Evolutionary conservation across 306 rosid genomes (phyloP).

Genomic region (Castanea sativa): DNA sequence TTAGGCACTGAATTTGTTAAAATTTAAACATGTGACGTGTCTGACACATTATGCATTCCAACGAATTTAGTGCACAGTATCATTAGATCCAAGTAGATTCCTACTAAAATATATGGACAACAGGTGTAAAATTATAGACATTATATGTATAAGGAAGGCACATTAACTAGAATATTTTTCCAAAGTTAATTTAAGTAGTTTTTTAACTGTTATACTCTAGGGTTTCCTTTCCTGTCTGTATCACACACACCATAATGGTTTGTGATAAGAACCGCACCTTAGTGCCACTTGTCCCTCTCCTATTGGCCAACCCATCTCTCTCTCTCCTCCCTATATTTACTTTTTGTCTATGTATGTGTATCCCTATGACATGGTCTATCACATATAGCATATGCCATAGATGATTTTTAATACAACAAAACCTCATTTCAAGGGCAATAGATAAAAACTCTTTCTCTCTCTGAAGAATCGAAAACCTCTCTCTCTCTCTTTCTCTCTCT

Average conservation of each 20-base stretch:
- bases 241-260: slow-evolving; percentile 30
- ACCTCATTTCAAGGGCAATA: slow-evolving; percentile 45
- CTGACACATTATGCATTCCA: too few relatives aligned
- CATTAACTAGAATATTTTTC: too few relatives aligned
- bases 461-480: slow-evolving; percentile 48
- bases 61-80: too few relatives aligned
- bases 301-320: slow-evolving; percentile 18
- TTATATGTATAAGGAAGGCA: too few relatives aligned
- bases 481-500: slow-evolving; percentile 46
- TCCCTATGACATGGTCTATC: slow-evolving; percentile 33
- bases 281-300: slow-evolving; percentile 18
- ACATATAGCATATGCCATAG: slow-evolving; percentile 16
- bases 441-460: slow-evolving; percentile 33
- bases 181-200: neutral
- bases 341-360: slow-evolving; percentile 29
- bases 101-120: too few relatives aligned
- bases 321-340: slow-evolving; percentile 1
- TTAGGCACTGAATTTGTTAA: too few relatives aligned
- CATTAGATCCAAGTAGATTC: too few relatives aligned
- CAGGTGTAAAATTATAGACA: too few relatives aligned
- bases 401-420: slow-evolving; percentile 31
- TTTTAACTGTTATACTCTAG: slow-evolving; percentile 36
- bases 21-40: too few relatives aligned
- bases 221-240: slow-evolving; percentile 57
- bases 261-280: slow-evolving; percentile 58